Conservation (phyloP, 805 yeast genomes). For the Ogataea pilisensis region DNA sequence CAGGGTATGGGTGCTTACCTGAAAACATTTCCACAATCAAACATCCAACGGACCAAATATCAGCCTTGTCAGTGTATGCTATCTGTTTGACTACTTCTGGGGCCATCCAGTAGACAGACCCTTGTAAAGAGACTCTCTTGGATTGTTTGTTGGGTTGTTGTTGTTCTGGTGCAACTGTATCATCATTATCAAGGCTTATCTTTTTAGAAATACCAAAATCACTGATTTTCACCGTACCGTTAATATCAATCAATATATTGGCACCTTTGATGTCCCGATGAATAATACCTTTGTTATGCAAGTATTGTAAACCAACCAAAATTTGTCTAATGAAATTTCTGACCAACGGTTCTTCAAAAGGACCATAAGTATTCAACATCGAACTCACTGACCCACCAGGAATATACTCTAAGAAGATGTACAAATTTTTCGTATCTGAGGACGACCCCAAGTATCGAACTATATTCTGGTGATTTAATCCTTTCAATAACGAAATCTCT, state of each 20-base stretch:
- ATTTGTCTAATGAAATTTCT: conserved; percentile 53
- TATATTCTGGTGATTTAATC: conserved; percentile 84
- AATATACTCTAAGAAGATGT: conserved; percentile 63
- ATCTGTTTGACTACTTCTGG: conserved; percentile 97
- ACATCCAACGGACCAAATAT: conserved; percentile 97
- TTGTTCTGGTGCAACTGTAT: conserved; percentile 26
- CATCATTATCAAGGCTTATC: conserved; percentile 25
- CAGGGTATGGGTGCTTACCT: conserved; percentile 94
- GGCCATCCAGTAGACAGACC: conserved; percentile 98
- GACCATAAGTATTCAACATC: conserved; percentile 55
- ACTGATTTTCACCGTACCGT: conserved; percentile 59
- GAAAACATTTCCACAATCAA: conserved; percentile 92
- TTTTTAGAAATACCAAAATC: conserved; percentile 68
- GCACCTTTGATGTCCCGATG: conserved; percentile 68
- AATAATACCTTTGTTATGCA: conserved; percentile 54
- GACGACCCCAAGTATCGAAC: conserved; percentile 90
- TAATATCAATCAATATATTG: conserved; percentile 53
- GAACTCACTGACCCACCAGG: conserved; percentile 47
- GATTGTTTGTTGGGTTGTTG: conserved; percentile 39
- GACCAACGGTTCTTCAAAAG: conserved; percentile 57
- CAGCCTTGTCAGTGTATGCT: conserved; percentile 87
- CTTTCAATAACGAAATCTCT: conserved; percentile 75
- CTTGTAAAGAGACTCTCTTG: conserved; percentile 82
- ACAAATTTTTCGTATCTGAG: conserved; percentile 62
- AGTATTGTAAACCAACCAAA: conserved; percentile 48